These are phyloP conservation scores for Datura wrightii DNA, from an alignment of 257 asterid species.

Conservation along the genomic window DNA sequence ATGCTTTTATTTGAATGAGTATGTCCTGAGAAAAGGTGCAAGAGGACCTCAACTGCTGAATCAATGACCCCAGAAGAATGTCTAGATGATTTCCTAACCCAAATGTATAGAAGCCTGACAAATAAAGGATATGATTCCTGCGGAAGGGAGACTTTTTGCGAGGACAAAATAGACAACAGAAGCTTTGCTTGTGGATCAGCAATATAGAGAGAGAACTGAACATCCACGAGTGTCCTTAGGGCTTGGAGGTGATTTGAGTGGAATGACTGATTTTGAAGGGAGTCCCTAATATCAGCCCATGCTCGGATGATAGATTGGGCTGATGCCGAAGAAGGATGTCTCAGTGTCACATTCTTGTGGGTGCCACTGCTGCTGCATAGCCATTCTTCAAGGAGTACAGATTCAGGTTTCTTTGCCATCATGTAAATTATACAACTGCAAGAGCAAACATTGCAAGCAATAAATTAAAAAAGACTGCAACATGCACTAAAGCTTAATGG, in stretches of 20 bases:
- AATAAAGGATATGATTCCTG: slow-evolving; percentile 69
- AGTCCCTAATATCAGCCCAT: slow-evolving; percentile 88
- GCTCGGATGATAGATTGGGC: slow-evolving; percentile 86
- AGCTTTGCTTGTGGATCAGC: slow-evolving; percentile 97
- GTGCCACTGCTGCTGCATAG: slow-evolving; percentile 46
- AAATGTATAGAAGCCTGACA: slow-evolving; percentile 75
- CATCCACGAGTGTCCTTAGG: slow-evolving; percentile 57
- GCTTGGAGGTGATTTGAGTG: slow-evolving; percentile 65
- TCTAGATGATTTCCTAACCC: slow-evolving; percentile 81
- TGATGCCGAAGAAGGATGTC: slow-evolving; percentile 53
- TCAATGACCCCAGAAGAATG: slow-evolving; percentile 63
- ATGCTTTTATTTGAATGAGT: slow-evolving; percentile 46
- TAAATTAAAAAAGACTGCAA: background rate
- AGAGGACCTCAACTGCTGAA: slow-evolving; percentile 56
- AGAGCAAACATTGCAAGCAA: slow-evolving; percentile 23
- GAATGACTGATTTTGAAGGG: slow-evolving; percentile 59
- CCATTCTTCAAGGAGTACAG: slow-evolving; percentile 88
- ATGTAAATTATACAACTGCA: slow-evolving; percentile 45
- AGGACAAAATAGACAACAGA: slow-evolving; percentile 70
- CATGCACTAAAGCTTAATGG: background rate
- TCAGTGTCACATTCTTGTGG: slow-evolving; percentile 42
- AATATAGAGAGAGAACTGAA: slow-evolving; percentile 70
- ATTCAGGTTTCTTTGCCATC: slow-evolving; percentile 70
- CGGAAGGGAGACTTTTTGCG: slow-evolving; percentile 53
- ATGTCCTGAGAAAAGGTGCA: slow-evolving; percentile 50